Base-by-base conservation (phyloP, 768 basidiomycete genomes). In the Megacollybia marginata region DNA sequence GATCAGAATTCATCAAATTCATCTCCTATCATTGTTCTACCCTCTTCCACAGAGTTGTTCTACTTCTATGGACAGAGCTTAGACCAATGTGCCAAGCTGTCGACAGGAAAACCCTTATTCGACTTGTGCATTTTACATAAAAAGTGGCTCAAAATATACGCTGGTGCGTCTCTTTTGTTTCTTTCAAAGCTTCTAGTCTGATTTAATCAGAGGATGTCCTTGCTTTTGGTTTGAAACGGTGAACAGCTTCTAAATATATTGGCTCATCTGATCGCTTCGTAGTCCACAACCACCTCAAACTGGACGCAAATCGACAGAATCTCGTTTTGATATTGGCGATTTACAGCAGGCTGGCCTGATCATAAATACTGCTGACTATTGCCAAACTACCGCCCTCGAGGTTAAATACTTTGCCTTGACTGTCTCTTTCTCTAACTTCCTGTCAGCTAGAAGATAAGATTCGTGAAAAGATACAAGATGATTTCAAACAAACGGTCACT, bases 281-380 rank as follows among this genome's bases (percentile, higher is more conserved):
- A n/a, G 44, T 19, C 15, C 2, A 31, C 44, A 13, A 31, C 28
- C 59, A 7, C 60, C 57, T 55, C 72, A 61, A 53, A 19, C 49
- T 2, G 66, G 71, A 43, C 81, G 93, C 2, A 79, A 78, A 57
- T 97, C 94, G 1, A 71, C 72, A 16, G 95, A 99, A 45, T 79
- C 80, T 5, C 79, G 87, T n/a, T 77, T 82, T 32, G 93, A 96
- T 61, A 54, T 77, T 8, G 72, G 73, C 4, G 85, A 93, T 52
- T 64, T 98, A 32, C 83, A 80, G 58, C 89, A 88, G 54, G 82
- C 89, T 0, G 93, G 91, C 61, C 70, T 92, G n/a, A 68, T 95
- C 20, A 83, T 99, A 60, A 98, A 99, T 59, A 99, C 96, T 0
- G 95, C 94, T 1, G 94, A 98, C 61, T 99, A 98, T 62, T 99